phyloP scores from a whole-genome alignment of 2,329 filamentous ascomycete species.

The Apiospora rasikravindrae region DNA sequence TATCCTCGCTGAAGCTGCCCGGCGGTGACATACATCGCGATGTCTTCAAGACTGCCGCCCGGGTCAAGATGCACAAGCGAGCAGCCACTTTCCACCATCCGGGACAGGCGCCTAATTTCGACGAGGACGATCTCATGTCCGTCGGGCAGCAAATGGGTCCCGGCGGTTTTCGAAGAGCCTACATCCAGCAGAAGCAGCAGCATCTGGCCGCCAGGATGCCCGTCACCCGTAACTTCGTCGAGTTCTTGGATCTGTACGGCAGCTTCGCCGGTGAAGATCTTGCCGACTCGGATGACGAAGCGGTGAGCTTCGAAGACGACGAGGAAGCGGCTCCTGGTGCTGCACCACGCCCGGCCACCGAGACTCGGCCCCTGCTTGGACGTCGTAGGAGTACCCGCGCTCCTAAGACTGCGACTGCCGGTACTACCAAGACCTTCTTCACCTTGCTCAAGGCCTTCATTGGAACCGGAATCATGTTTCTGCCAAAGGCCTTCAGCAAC shows the following conservation, averaged over 20 bases:
- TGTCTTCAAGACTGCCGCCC: constrained; percentile 74
- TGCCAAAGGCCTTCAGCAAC: constrained; percentile 78
- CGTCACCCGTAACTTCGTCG: constrained; percentile 73
- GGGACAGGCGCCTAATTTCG: constrained; percentile 50
- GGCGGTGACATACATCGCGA: constrained; percentile 81
- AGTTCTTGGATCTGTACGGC: constrained; percentile 77
- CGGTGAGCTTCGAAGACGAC: constrained; percentile 56
- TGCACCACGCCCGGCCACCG: constrained; percentile 40
- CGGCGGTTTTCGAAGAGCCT: constrained; percentile 57
- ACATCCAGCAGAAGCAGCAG: constrained; percentile 44
- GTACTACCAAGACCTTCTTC: constrained; percentile 76
- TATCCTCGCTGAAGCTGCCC: constrained; percentile 72
- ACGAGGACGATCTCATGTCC: constrained; percentile 35
- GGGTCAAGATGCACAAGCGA: constrained; percentile 56
- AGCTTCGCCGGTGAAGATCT: constrained; percentile 78
- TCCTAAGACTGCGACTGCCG: constrained; percentile 63
- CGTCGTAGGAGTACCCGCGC: constrained; percentile 57
- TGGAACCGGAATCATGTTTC: constrained; percentile 81
- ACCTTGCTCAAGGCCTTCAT: constrained; percentile 80
- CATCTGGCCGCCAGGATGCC: constrained; percentile 52
- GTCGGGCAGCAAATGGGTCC: constrained; percentile 43
- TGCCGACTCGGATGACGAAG: constrained; percentile 65
- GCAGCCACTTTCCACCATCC: constrained; percentile 71
- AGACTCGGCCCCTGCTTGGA: constrained; percentile 66
- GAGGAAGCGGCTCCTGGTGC: constrained; percentile 46